Conservation (phyloP, 495 filamentous ascomycete genomes). For the Pseudoneurospora amorphoporcata region DNA sequence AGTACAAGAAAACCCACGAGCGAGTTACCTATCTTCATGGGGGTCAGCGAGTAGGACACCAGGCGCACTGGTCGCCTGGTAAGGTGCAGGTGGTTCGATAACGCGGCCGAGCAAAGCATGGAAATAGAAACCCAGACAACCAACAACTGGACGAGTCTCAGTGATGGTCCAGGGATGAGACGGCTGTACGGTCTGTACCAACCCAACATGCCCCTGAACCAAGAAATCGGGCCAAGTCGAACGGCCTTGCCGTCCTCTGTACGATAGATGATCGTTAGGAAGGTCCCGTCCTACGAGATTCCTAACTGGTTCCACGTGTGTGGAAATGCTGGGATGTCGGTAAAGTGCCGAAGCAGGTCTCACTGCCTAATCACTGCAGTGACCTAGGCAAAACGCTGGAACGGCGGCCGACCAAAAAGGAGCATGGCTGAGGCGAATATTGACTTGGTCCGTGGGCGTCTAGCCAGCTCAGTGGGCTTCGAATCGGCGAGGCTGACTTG, state of each 20-base stretch:
- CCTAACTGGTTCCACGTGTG: neutral
- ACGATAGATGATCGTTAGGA: neutral
- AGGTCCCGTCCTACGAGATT: neutral
- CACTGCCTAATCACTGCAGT: neutral
- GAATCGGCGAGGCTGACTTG: neutral
- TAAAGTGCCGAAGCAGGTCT: neutral
- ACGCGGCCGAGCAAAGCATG: neutral
- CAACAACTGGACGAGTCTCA: neutral
- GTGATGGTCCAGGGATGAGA: neutral
- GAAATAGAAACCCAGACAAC: neutral
- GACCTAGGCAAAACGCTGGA: neutral
- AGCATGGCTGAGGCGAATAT: neutral
- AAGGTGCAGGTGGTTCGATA: neutral
- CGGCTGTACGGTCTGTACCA: neutral
- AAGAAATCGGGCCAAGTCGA: neutral
- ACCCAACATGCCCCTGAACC: neutral
- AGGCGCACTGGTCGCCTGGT: neutral
- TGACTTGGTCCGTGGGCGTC: neutral
- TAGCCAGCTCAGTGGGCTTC: neutral
- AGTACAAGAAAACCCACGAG: neutral
- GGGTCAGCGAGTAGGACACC: neutral
- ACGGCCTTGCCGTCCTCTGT: neutral
- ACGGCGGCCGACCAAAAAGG: neutral
- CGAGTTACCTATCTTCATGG: neutral
- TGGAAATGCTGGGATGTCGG: neutral